phyloP scores from a whole-genome alignment of 2,329 filamentous ascomycete genomes.

The Microdochium trichocladiopsis region DNA sequence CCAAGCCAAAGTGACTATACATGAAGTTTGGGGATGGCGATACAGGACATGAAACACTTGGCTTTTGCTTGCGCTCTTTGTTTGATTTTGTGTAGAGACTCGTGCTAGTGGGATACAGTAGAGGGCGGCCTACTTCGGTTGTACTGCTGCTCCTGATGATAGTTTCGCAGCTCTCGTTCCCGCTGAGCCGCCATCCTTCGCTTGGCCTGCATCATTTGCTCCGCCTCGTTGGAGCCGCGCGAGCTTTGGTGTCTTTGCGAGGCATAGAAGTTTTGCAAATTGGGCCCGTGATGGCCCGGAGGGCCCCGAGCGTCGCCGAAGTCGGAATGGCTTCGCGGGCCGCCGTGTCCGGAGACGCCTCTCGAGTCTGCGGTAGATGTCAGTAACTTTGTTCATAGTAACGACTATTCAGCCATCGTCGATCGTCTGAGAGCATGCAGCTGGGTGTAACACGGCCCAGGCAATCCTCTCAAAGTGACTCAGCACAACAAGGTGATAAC shows the following conservation, averaged over 20 bases:
- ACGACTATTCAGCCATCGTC: no score
- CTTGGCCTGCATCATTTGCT: constrained; percentile 99
- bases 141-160: constrained; percentile 99
- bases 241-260: constrained; percentile 85
- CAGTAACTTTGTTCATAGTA: constrained; percentile 7
- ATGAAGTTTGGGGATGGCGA: neutral
- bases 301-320: constrained; percentile 71
- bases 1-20: neutral
- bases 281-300: constrained; percentile 66
- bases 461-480: no score
- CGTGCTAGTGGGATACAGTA: constrained; percentile 56
- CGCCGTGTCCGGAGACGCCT: constrained; percentile 49
- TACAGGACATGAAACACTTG: constrained; percentile 8
- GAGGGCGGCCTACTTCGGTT: constrained; percentile 93
- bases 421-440: no score
- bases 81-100: constrained; percentile 19
- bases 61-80: neutral
- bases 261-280: constrained; percentile 91
- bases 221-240: constrained; percentile 80
- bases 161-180: constrained; percentile 97
- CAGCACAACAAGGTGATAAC: constrained; percentile 64
- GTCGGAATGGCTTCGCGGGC: constrained; percentile 68
- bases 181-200: constrained; percentile 98
- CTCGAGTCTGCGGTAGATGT: constrained; percentile 58
- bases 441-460: no score